phyloP scores from a whole-genome alignment of 352 stramenopile genomes.

The Globisporangium megalacanthum region DNA sequence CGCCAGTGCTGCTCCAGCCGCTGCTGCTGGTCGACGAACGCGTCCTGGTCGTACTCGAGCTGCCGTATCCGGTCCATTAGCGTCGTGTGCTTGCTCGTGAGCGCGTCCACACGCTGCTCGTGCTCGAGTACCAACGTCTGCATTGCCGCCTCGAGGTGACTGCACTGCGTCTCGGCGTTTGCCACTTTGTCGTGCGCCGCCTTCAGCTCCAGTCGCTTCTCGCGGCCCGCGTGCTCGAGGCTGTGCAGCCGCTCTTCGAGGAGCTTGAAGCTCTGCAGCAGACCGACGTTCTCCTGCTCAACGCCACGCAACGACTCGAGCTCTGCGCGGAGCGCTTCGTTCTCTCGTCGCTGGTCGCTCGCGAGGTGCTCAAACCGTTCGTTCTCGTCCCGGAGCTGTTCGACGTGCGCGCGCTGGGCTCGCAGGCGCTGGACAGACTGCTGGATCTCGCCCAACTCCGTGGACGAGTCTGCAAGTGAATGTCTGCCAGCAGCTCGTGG shows the following conservation, averaged over 20 bases:
- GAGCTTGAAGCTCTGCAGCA: conserved; percentile 48
- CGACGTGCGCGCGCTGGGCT: conserved; percentile 46
- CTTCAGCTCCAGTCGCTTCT: conserved; percentile 24
- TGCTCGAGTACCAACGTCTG: conserved; percentile 28
- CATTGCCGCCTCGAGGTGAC: conserved; percentile 27
- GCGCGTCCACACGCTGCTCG: conserved; percentile 17
- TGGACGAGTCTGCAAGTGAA: conserved; percentile 7
- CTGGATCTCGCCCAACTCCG: conserved; percentile 39
- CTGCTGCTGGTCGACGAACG: conserved; percentile 18
- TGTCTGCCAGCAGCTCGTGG: not conserved
- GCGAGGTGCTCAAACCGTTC: conserved; percentile 32
- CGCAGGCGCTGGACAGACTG: conserved; percentile 45
- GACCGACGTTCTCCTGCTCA: conserved; percentile 48
- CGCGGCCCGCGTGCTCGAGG: conserved; percentile 31
- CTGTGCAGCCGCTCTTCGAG: conserved; percentile 39
- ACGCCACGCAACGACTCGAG: conserved; percentile 30
- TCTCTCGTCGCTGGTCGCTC: conserved; percentile 29
- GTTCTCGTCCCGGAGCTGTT: conserved; percentile 39
- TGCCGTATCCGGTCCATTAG: conserved; percentile 29
- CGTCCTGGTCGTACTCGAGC: conserved; percentile 25
- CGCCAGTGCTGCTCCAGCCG: conserved; percentile 29
- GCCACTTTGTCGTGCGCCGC: conserved; percentile 14
- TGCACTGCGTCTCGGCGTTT: conserved; percentile 25
- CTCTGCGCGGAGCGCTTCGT: conserved; percentile 33
- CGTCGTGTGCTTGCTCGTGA: conserved; percentile 19